phyloP scores from a whole-genome alignment of 169 alveolate species.

The Theileria luwenshuni region DNA sequence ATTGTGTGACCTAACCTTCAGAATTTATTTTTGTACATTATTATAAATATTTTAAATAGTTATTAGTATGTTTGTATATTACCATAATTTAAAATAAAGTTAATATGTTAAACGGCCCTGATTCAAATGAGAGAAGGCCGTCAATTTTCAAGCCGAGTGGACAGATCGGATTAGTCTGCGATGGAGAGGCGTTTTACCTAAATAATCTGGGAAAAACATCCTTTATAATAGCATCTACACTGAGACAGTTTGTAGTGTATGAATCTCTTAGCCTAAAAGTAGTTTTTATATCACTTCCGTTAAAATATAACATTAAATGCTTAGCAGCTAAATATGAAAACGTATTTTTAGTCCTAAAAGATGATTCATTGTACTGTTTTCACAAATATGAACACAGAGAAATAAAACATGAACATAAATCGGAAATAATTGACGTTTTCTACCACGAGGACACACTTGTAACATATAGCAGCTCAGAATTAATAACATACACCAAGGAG shows the following conservation, averaged over 20 bases:
- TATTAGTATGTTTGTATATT: too few relatives aligned
- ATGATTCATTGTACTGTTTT: constrained; percentile 33
- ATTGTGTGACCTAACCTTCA: too few relatives aligned
- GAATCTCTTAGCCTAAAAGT: constrained; percentile 50
- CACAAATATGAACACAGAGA: constrained; percentile 59
- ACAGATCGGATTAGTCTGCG: constrained; percentile 61
- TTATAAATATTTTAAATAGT: too few relatives aligned
- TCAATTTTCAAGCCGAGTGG: constrained; percentile 64
- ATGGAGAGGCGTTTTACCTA: constrained; percentile 45
- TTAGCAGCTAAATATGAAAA: constrained; percentile 55
- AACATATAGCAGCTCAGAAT: constrained; percentile 41
- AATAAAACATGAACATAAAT: constrained; percentile 18
- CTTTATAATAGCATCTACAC: constrained; percentile 46
- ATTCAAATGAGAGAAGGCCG: constrained; percentile 23
- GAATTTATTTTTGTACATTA: too few relatives aligned
- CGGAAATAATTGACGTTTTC: constrained; percentile 29
- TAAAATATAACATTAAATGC: constrained; percentile 24
- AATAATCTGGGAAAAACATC: constrained; percentile 44
- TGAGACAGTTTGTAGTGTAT: constrained; percentile 54
- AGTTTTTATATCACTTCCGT: constrained; percentile 59
- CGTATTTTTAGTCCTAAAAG: constrained; percentile 43
- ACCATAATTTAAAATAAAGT: not conserved
- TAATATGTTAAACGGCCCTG: constrained; percentile 38
- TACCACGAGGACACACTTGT: constrained; percentile 8
- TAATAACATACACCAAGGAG: constrained; percentile 20